These are phyloP conservation scores for Penicillium parvum DNA, from an alignment of 495 filamentous ascomycete species.

Conservation along the genomic window DNA sequence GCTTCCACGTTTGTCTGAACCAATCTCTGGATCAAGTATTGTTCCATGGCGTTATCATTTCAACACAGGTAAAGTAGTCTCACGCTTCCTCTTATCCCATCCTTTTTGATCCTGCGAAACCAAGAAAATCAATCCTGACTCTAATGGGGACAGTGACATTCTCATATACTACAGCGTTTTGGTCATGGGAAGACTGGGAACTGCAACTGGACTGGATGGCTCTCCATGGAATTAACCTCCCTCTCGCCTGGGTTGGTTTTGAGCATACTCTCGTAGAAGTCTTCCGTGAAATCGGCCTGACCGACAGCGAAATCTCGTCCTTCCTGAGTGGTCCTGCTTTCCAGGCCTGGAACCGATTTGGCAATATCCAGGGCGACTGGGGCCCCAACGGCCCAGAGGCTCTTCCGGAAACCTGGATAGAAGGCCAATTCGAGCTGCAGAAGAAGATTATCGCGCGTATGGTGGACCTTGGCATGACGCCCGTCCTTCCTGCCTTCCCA, in stretches of 20 bases:
- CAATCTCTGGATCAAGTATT: slow-evolving; percentile 25
- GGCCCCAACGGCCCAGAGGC: no score
- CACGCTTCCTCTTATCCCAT: no score
- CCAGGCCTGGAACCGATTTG: slow-evolving; percentile 53
- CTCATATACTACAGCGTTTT: slow-evolving; percentile 52
- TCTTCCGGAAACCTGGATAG: slow-evolving; percentile 43
- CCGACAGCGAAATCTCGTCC: slow-evolving; percentile 37
- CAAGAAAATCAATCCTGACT: background rate
- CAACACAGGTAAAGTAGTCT: slow-evolving; percentile 34
- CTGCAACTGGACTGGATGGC: slow-evolving; percentile 52
- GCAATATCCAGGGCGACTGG: slow-evolving; percentile 52
- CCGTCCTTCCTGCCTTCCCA: slow-evolving; percentile 43
- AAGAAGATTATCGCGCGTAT: slow-evolving; percentile 46
- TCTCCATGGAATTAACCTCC: slow-evolving; percentile 48
- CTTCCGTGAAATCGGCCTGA: slow-evolving; percentile 45
- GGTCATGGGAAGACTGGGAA: slow-evolving; percentile 54
- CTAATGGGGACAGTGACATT: slow-evolving; percentile 40
- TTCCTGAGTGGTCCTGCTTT: slow-evolving; percentile 51
- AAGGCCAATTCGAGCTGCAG: slow-evolving; percentile 45
- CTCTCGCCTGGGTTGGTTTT: slow-evolving; percentile 50
- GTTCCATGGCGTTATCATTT: slow-evolving; percentile 53
- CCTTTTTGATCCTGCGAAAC: no score
- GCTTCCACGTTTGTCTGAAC: slow-evolving; percentile 10
- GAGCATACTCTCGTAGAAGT: slow-evolving; percentile 50
- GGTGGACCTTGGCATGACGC: slow-evolving; percentile 51